Conservation (phyloP, 177 flowering plant genomes). For the Vitis hybrid region DNA sequence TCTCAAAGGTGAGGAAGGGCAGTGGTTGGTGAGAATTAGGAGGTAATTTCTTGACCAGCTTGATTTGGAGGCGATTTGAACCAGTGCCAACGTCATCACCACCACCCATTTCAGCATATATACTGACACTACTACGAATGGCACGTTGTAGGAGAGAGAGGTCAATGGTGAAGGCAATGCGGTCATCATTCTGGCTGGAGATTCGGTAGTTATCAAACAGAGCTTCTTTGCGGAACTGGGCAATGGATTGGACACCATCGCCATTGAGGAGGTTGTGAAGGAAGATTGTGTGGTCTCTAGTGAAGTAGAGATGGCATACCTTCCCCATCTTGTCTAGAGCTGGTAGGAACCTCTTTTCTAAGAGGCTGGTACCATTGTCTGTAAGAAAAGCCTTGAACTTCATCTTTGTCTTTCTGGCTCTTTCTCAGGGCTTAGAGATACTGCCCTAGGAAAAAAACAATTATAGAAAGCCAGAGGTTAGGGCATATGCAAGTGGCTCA, state of each 20-base stretch:
- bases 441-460: neutral
- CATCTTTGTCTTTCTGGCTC: slow-evolving; percentile 34
- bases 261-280: slow-evolving; percentile 87
- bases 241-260: slow-evolving; percentile 78
- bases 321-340: slow-evolving; percentile 86
- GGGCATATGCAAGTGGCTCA: neutral
- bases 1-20: slow-evolving; percentile 91
- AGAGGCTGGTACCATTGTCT: slow-evolving; percentile 71
- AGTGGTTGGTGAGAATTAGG: slow-evolving; percentile 57
- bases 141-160: slow-evolving; percentile 82
- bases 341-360: slow-evolving; percentile 80
- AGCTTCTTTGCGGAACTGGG: slow-evolving; percentile 71
- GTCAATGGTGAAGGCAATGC: slow-evolving; percentile 81
- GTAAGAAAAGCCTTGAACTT: slow-evolving; percentile 92
- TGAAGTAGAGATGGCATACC: slow-evolving; percentile 74
- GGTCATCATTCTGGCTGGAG: slow-evolving; percentile 84
- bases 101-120: slow-evolving; percentile 34
- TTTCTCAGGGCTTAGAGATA: neutral
- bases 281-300: slow-evolving; percentile 68
- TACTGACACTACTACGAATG: slow-evolving; percentile 67
- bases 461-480: neutral
- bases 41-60: slow-evolving; percentile 85
- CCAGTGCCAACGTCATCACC: slow-evolving; percentile 22
- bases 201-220: slow-evolving; percentile 84
- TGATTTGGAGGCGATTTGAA: slow-evolving; percentile 62